Base-by-base conservation (phyloP, 2,329 filamentous ascomycete species). In the Ceratocystis cacaofunesta region DNA sequence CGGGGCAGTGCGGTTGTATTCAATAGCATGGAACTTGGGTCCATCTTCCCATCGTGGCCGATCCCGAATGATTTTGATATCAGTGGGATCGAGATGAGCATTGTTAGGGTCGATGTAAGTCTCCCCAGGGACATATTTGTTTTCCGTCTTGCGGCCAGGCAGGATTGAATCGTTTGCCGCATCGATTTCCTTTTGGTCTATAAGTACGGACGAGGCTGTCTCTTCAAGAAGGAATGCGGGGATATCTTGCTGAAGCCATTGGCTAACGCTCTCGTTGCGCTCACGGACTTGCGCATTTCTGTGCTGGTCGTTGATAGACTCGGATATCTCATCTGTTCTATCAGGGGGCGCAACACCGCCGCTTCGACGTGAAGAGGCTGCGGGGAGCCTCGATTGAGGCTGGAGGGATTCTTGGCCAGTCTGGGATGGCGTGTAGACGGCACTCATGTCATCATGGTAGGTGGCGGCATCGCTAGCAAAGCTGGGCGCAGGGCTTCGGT, bases 251-350 rank as follows among this genome's bases (percentile, higher is more conserved):
- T 44, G 7, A 19, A 83, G 72, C 82, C 82, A 85, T 28, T 75
- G 73, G 30, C 72, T 76, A n/a, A 85, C 80, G 46, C 77, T 75
- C 15, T 74, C 71, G 60, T 82, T 84, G 62, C 76, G 77, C 68
- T 81, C 76, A 8, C 78, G 73, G 2, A 75, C 70, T 65, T 77
- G 72, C 4, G 78, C 76, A 36, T 73, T 70, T 19, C 73, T 71
- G 0, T 75, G 76, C 55, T 79, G 72, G 63, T 84, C 77, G 66
- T 84, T 83, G 65, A 79, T 73, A 69, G 78, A 84, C 15, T 66
- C 66, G 3, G 78, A 72, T 69, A 36, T 17, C n/a, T 65, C 46
- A 10, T n/a, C 25, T 15, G 46, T 62, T 41, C 66, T 46, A 22
- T 65, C 58, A 8, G 50, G 36, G 3, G 66, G 66, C 15, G 58